phyloP scores from a whole-genome alignment of 2,329 filamentous ascomycete genomes.

The Aspergillus flavus region DNA sequence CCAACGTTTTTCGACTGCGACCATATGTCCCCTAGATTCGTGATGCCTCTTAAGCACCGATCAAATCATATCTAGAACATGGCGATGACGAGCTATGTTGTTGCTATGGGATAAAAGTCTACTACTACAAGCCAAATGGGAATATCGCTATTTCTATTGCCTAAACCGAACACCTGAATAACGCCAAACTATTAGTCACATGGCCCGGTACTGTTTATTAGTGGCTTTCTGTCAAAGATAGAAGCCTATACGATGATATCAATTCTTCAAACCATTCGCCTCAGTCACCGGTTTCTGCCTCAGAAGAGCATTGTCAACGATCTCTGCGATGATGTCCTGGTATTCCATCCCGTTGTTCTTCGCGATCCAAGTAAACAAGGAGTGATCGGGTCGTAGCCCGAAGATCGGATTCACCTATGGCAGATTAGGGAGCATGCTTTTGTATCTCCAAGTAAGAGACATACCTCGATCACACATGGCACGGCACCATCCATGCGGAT shows the following conservation, averaged over 20 bases:
- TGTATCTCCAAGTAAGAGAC: neutral
- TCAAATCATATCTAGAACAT: neutral
- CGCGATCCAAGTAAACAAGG: conserved; percentile 9
- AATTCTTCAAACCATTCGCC: neutral
- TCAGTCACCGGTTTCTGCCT: neutral
- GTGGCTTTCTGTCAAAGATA: neutral
- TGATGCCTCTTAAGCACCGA: too few relatives aligned
- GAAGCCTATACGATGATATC: neutral
- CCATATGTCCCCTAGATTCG: too few relatives aligned
- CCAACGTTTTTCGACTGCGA: too few relatives aligned
- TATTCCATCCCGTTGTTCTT: conserved; percentile 15
- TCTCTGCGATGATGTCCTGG: conserved; percentile 8
- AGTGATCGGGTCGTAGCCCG: conserved; percentile 16
- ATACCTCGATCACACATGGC: conserved; percentile 19
- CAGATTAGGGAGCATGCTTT: neutral
- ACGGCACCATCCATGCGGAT: conserved; percentile 13
- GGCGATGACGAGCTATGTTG: neutral
- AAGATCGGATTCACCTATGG: conserved; percentile 17
- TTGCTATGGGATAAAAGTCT: neutral
- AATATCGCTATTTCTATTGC: neutral
- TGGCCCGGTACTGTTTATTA: neutral
- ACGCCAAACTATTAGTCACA: neutral
- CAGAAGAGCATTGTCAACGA: conserved; percentile 9
- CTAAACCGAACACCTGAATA: neutral
- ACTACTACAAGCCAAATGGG: neutral